Percentiles rank a stretch among this genome's conserved stretches.
Evolutionary conservation across 768 basidiomycete genomes (phyloP).

Genomic region (Amanita jacksonii): DNA sequence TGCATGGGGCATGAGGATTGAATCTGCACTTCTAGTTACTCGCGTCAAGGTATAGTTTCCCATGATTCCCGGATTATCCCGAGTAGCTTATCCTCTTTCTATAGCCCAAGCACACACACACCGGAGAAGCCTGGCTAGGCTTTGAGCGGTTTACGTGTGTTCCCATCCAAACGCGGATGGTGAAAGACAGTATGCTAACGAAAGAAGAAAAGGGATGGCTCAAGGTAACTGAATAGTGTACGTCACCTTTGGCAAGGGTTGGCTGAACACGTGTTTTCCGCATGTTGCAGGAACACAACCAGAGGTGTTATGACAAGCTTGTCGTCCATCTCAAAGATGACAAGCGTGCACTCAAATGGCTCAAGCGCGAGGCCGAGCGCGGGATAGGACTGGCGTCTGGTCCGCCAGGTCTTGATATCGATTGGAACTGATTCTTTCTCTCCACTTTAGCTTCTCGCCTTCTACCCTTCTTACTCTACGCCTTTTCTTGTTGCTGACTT

Average conservation of each 20-base stretch:
- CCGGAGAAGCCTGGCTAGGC: constrained; percentile 73
- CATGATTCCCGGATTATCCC: not conserved
- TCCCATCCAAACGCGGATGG: constrained; percentile 87
- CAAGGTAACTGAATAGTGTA: too few relatives aligned
- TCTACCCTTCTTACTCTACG: not conserved
- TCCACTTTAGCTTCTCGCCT: not conserved
- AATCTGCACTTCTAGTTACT: constrained; percentile 74
- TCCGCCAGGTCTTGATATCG: constrained; percentile 65
- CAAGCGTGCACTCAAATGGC: constrained; percentile 73
- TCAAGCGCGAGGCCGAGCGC: constrained; percentile 66
- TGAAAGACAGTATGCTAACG: constrained; percentile 74
- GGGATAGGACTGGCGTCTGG: constrained; percentile 64
- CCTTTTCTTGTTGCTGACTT: not conserved
- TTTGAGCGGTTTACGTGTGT: constrained; percentile 93
- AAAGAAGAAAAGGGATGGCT: constrained; percentile 86
- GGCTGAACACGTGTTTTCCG: not conserved
- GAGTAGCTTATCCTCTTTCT: not conserved
- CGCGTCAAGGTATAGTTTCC: constrained; percentile 40
- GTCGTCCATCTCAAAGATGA: constrained; percentile 64
- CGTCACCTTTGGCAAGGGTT: not conserved
- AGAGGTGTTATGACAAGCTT: constrained; percentile 55
- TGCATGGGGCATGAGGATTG: constrained; percentile 82
- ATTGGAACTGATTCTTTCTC: constrained; percentile 55
- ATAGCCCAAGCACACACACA: constrained; percentile 64
- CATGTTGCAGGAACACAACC: constrained; percentile 62